Evolutionary conservation across 116 monocot species (phyloP), one percentile per base, ranked within the genome.

Genomic region (Phalaenopsis hybrid): DNA sequence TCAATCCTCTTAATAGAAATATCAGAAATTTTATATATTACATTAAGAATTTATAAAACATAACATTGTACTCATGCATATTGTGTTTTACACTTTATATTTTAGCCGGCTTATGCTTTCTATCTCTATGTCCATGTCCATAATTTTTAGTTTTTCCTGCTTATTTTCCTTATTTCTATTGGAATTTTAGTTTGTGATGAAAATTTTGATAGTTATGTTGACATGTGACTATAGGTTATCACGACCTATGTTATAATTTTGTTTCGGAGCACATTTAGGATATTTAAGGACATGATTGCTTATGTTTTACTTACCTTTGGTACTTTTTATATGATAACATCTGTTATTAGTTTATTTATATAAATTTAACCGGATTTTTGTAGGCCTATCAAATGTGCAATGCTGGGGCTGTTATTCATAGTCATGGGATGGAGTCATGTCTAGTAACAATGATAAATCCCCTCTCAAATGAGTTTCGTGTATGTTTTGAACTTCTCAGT

Each of bases 371-470:
- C 74, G 69, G 21, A 1, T 81, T 41, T 58, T 58, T 83, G 79
- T 78, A 99, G 94, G 92, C 95, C 57, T 99, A 99, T 82, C 85
- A 85, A 70, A 94, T 90, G 95, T 89, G 94, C 10, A 87, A 89
- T 87, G 95, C 99, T 83, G 99, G 99, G 73, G 92, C 93, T 67
- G 94, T 99, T 74, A 99, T 95, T 81, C 93, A 99, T 73, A 99
- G 99, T 80, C 99, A 99, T 88, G 99, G 99, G 34, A 90, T 95
- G 85, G 95, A 99, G 84, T 94, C 99, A 20, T 99, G 99, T 75
- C 82, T 94, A 65, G 88, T 82, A 25, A 94, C 96, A 15, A 95
- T 95, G 99, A 81, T 99, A 44, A 75, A 92, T 86, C 99, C 99
- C 41, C 86, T 79, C 37, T 80, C 88, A 2, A 95, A 92, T 76